Percentiles rank a stretch among this genome's conserved stretches.
Evolutionary conservation across 345 rosid species (phyloP).

Genomic region (Eucalyptus sp.): DNA sequence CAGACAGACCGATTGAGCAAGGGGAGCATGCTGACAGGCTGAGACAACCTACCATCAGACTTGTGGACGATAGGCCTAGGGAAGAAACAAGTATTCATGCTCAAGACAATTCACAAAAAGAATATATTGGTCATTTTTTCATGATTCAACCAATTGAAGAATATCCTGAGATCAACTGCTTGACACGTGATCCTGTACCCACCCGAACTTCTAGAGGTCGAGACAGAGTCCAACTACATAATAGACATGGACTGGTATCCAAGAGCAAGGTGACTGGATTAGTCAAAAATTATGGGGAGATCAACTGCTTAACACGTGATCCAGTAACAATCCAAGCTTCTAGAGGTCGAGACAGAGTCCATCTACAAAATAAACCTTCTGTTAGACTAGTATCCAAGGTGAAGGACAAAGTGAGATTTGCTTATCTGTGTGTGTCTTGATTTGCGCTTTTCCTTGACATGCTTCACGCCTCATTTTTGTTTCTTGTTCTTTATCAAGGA

Average conservation of each 20-base stretch:
- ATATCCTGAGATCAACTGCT: not conserved
- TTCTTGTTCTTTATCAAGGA: not conserved
- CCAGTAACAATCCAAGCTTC: not conserved
- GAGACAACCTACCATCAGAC: not conserved
- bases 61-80: not conserved
- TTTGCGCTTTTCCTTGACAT: not conserved
- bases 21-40: not conserved
- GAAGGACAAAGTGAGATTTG: not conserved
- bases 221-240: not conserved
- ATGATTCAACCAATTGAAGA: not conserved
- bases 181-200: not conserved
- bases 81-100: not conserved
- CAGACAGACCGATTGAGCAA: not conserved
- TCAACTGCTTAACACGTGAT: not conserved
- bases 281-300: not conserved
- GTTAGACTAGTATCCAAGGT: not conserved
- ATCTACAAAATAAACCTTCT: not conserved
- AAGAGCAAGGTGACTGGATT: not conserved
- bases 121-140: rapidly evolving
- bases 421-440: not conserved
- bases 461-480: not conserved
- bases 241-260: not conserved
- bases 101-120: not conserved
- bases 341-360: not conserved
- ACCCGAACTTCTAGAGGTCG: not conserved